A percentile compares a stretch with the other conserved stretches of the same genome.
These are phyloP conservation scores for Pyrenophora tritici-repentis DNA, from an alignment of 2,329 filamentous ascomycete genomes.

Conservation along the genomic window DNA sequence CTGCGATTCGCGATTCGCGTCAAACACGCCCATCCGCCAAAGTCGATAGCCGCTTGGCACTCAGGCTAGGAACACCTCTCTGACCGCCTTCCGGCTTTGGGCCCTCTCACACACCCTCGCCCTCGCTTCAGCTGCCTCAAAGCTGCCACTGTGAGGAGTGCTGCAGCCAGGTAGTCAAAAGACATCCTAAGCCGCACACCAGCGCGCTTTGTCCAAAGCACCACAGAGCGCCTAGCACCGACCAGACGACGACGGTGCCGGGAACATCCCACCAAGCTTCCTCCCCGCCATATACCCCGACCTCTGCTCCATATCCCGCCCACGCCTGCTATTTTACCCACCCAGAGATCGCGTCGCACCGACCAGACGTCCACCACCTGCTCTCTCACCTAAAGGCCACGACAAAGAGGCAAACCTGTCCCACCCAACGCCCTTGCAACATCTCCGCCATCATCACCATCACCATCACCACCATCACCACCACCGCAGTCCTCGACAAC, in stretches of 20 bases:
- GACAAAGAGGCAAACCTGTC: conserved; percentile 37
- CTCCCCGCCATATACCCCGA: conserved; percentile 40
- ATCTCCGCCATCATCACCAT: neutral
- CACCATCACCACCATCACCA: conserved; percentile 4
- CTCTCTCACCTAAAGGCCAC: conserved; percentile 21
- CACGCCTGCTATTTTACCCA: conserved; percentile 30
- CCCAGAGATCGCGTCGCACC: conserved; percentile 27
- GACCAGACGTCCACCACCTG: conserved; percentile 13
- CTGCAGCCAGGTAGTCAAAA: conserved; percentile 9
- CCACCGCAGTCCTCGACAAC: conserved; percentile 7
- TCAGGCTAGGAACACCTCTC: conserved; percentile 28
- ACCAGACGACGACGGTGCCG: conserved; percentile 11
- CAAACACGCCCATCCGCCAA: conserved; percentile 34
- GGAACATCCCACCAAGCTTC: conserved; percentile 26
- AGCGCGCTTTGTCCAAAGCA: conserved; percentile 10
- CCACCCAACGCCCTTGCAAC: conserved; percentile 24
- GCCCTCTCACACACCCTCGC: conserved; percentile 16
- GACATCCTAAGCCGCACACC: conserved; percentile 7
- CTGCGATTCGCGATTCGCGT: conserved; percentile 12
- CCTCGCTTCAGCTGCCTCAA: conserved; percentile 25
- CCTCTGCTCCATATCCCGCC: conserved; percentile 32
- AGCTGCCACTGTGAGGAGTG: conserved; percentile 21
- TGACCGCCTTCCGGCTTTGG: conserved; percentile 37
- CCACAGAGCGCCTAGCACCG: conserved; percentile 13
- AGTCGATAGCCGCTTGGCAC: conserved; percentile 29